Evolutionary conservation across 257 asterid genomes (phyloP), one percentile per base, ranked within the genome.

Genomic region (Schizonepeta tenuifolia): DNA sequence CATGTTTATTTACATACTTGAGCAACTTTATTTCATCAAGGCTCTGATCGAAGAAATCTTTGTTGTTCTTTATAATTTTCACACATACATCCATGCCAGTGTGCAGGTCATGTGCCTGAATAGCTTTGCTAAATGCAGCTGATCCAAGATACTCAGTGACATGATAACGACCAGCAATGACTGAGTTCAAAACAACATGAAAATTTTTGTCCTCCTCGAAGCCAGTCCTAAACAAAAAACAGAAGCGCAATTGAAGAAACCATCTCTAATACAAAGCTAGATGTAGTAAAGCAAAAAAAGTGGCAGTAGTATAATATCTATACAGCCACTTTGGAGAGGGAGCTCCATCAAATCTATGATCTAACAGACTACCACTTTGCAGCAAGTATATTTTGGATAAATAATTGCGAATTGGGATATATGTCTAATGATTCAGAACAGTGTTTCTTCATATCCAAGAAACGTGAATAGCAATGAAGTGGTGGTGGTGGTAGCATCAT

Each of bases 131-230:
- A 78, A 95, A 95, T 77, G 99, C 98, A 61, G 99, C 99, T 67
- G 99, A 95, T 82, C 99, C 99, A 60, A 95, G 97, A 86, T 95
- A 92, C 84, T 95, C 99, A 1, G 99, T 94, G 64, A 94, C 99
- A 81, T 94, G 99, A 81, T 94, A 94, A 66, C 98, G 90, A 26
- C 99, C 99, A 22, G 99, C 99, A 44, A 94, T 71, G 35, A 94
- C 97, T 1, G 97, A 92, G 87, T 91, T 91, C 65, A 91, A 77
- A 68, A 87, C 97, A 58, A 94, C 96, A 71, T 88, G 89, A 75
- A 94, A 94, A 84, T 88, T 95, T 63, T 95, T 95, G 86, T 95
- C 99, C 91, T 95, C 99, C 79, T 95, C 99, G 83, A 94, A 94
- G 70, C 99, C 99, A 84, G 99, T 94, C 86, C 99, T 94, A 81